Percentiles rank a stretch among this genome's conserved stretches.
Evolutionary conservation across 2,329 filamentous ascomycete genomes (phyloP).

Genomic region (Hypoxylon sp.): DNA sequence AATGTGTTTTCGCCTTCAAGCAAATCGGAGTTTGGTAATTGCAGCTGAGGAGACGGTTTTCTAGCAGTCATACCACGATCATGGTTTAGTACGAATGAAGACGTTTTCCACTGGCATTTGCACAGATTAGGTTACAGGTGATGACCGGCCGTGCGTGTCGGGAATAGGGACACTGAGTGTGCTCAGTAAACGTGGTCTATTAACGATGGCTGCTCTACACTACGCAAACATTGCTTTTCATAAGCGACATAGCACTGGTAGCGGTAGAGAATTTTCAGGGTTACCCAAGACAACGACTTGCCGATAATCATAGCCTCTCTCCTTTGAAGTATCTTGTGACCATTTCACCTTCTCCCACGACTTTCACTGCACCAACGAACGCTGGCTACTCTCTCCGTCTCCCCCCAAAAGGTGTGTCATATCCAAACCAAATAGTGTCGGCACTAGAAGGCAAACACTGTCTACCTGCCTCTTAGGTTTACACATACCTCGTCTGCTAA

Average conservation of each 20-base stretch:
- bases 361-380: no score
- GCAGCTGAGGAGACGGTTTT: background rate
- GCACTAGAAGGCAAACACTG: no score
- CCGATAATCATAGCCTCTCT: background rate
- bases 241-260: background rate
- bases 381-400: no score
- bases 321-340: no score
- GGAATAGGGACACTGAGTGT: conserved; percentile 15
- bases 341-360: no score
- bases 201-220: background rate
- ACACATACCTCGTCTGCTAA: no score
- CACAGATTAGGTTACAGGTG: background rate
- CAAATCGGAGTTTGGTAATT: background rate
- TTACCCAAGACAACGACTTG: background rate
- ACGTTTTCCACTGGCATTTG: background rate
- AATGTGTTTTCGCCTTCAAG: background rate
- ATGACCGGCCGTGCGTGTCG: conserved; percentile 10
- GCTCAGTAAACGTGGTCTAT: conserved; percentile 5
- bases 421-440: no score
- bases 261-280: no score
- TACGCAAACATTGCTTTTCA: conserved; percentile 1
- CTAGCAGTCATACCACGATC: background rate
- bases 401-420: no score
- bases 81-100: background rate
- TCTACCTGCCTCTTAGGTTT: no score